Conservation (phyloP, 805 yeast genomes). For the Candida ortonii region DNA sequence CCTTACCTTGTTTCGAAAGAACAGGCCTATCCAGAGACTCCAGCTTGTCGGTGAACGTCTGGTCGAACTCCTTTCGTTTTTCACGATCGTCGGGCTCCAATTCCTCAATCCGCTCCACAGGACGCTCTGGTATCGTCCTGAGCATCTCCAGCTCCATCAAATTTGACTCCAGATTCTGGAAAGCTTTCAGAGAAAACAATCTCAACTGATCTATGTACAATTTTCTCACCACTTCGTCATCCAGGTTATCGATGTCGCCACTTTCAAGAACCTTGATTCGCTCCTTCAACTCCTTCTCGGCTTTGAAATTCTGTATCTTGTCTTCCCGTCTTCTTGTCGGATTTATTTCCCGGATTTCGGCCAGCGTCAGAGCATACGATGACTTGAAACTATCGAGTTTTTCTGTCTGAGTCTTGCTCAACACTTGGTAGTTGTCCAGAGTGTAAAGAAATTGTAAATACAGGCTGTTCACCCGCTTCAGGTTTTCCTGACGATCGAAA, state of each 20-base stretch:
- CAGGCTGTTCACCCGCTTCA: slow-evolving; percentile 42
- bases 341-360: slow-evolving; percentile 35
- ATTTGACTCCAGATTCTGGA: slow-evolving; percentile 54
- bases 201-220: slow-evolving; percentile 55
- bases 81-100: slow-evolving; percentile 11
- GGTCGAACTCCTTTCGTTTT: slow-evolving; percentile 26
- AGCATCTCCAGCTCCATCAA: slow-evolving; percentile 68
- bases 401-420: slow-evolving; percentile 35
- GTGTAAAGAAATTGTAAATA: slow-evolving; percentile 45
- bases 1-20: slow-evolving; percentile 70
- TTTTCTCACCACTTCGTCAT: slow-evolving; percentile 63
- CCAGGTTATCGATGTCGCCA: slow-evolving; percentile 39
- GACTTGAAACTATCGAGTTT: slow-evolving; percentile 41
- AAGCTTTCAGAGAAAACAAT: slow-evolving; percentile 49
- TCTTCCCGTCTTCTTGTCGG: slow-evolving; percentile 57
- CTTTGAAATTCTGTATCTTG: slow-evolving; percentile 66
- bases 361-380: slow-evolving; percentile 40
- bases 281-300: slow-evolving; percentile 51
- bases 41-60: slow-evolving; percentile 61
- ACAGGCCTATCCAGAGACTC: slow-evolving; percentile 52
- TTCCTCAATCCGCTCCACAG: slow-evolving; percentile 8
- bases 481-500: slow-evolving; percentile 30
- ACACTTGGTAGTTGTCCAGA: slow-evolving; percentile 43
- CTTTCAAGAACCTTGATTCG: slow-evolving; percentile 41
- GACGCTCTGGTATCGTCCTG: slow-evolving; percentile 39